A percentile compares a stretch with the other conserved stretches of the same genome.
These are phyloP conservation scores for Geum urbanum DNA, from an alignment of 306 rosid genomes.

Conservation along the genomic window DNA sequence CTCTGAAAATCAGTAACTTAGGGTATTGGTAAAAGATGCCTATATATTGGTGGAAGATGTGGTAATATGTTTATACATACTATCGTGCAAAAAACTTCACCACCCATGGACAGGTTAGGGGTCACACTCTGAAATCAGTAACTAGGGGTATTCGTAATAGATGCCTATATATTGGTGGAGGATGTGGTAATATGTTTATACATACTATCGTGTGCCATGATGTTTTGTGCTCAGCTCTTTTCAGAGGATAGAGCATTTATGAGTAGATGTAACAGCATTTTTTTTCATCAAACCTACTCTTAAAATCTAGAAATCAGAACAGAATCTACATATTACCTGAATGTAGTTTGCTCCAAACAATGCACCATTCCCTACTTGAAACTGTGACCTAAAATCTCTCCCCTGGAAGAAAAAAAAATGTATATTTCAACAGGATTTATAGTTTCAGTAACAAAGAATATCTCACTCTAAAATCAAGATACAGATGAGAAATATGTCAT, in stretches of 20 bases:
- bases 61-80: neutral
- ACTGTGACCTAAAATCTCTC: conserved; percentile 71
- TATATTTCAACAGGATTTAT: neutral
- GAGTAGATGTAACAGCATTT: neutral
- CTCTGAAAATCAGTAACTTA: conserved; percentile 50
- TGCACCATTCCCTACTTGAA: conserved; percentile 96
- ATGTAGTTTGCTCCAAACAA: conserved; percentile 91
- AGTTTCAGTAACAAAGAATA: neutral
- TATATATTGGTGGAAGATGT: neutral
- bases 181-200: neutral
- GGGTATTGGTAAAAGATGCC: neutral
- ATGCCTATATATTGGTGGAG: neutral
- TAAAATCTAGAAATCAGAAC: neutral
- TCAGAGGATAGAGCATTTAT: neutral
- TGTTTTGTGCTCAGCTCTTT: neutral
- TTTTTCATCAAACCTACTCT: neutral
- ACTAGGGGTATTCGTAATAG: neutral
- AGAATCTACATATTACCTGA: conserved; percentile 49
- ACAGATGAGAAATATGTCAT: neutral
- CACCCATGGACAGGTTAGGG: conserved; percentile 76
- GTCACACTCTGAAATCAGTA: conserved; percentile 69
- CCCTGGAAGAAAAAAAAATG: conserved; percentile 48
- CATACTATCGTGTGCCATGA: neutral
- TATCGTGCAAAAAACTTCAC: conserved; percentile 73
- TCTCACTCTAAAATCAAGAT: neutral